Base-by-base conservation (phyloP, 352 stramenopile genomes). In the Pythium coloratum region DNA sequence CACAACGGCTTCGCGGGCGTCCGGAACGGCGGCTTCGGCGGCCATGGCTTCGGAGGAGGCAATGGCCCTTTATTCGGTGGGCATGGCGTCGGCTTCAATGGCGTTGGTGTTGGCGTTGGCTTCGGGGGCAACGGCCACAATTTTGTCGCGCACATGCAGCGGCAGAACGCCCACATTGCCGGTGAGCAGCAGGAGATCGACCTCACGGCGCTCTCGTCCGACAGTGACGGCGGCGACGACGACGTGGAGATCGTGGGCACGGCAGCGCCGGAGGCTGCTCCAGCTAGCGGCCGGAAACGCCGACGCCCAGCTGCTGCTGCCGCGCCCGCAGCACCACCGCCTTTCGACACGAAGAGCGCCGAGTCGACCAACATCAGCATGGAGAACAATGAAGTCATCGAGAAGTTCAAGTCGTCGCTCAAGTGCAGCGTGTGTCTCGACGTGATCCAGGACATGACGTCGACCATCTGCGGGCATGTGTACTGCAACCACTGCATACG, bases 391-490 rank as follows among this genome's bases (percentile, higher is more conserved):
- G 86, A 92, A n/a, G 71, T 72, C 36, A 73, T 94, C 50, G 81
- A 94, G 80, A 70, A 76, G 36, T 92, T 94, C 68, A 94, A 94
- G 71, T 42, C 53, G 12, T 68, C 72, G 44, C 82, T 94, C 66
- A 94, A 92, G 79, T 94, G 84, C 78, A 92, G 81, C 72, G 89
- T 95, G 49, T 94, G 87, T 53, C 72, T 95, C 2, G 87, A 94
- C 36, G 70, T 81, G 56, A 79, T 94, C 54, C 65, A 91, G 53
- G 76, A 90, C 61, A 94, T 95, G 72, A 93, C 87, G 5, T 92
- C 85, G 28, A 94, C 87, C 1, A 72, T 81, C 32, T 95, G 87
- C 61, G 85, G 87, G 7, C 87, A 95, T 67, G 78, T 94, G 8
- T 95, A 89, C 66, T 95, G 87, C 64, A 75, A 67, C n/a, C 73